These are phyloP conservation scores for Artemisia annua DNA, from an alignment of 129 eudicot genomes.

Conservation along the genomic window DNA sequence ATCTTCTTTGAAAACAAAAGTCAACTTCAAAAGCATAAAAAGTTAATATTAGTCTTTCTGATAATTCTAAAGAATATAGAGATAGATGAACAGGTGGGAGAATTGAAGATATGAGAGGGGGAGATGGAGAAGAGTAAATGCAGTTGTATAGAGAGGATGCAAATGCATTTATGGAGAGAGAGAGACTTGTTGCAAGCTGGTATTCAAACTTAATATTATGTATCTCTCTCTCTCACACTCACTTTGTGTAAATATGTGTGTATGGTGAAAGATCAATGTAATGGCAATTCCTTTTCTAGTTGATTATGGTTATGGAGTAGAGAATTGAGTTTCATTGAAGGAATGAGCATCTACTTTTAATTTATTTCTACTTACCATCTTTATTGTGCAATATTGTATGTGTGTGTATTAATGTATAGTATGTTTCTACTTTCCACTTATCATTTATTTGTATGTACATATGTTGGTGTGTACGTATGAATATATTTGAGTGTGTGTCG, in stretches of 20 bases:
- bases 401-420: no score
- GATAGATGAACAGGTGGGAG: slow-evolving; percentile 41
- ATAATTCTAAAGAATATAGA: slow-evolving; percentile 3
- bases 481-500: no score
- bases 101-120: slow-evolving; percentile 44
- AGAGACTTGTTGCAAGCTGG: slow-evolving; percentile 41
- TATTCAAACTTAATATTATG: slow-evolving; percentile 11
- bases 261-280: not conserved
- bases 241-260: slow-evolving; percentile 22
- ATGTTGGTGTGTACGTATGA: no score
- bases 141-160: slow-evolving; percentile 42
- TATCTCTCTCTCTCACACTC: slow-evolving; percentile 15
- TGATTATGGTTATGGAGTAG: no score
- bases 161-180: slow-evolving; percentile 42
- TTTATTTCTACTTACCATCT: no score
- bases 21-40: slow-evolving; percentile 34
- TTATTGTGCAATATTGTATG: no score
- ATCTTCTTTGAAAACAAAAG: slow-evolving; percentile 38
- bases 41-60: slow-evolving; percentile 7
- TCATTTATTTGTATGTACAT: no score
- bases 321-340: no score
- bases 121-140: slow-evolving; percentile 42
- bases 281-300: no score
- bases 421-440: no score
- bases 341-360: no score